Conservation (phyloP, 768 basidiomycete genomes). For the Boletus rubescentipes region DNA sequence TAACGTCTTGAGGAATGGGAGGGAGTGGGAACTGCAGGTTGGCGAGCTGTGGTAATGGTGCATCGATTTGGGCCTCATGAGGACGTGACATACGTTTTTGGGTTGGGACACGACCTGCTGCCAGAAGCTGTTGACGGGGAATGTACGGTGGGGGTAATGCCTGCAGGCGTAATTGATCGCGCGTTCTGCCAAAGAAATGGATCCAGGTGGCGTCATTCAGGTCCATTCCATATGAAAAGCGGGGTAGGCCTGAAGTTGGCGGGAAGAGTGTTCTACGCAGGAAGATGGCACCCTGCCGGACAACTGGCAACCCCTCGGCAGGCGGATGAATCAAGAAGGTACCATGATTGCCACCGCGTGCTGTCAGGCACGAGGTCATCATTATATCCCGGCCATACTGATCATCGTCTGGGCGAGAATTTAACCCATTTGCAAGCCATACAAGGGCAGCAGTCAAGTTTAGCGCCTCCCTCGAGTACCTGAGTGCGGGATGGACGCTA, state of each 20-base stretch:
- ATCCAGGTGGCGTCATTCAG: neutral
- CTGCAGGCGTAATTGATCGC: neutral
- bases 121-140: neutral
- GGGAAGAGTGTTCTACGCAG: neutral
- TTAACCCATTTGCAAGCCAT: slow-evolving; percentile 4
- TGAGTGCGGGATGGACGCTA: neutral
- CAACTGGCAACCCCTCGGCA: neutral
- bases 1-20: neutral
- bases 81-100: slow-evolving; percentile 1
- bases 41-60: neutral
- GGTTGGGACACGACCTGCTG: neutral
- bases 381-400: slow-evolving; percentile 4
- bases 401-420: slow-evolving; percentile 4
- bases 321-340: slow-evolving; percentile 1
- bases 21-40: neutral
- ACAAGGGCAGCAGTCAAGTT: slow-evolving; percentile 8
- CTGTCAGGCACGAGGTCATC: neutral
- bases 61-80: neutral
- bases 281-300: slow-evolving; percentile 3
- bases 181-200: neutral
- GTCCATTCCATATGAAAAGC: neutral
- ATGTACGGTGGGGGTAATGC: slow-evolving; percentile 1
- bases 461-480: neutral
- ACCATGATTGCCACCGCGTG: neutral
- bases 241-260: neutral